Base-by-base conservation (phyloP, 306 rosid genomes). In the Geum urbanum region DNA sequence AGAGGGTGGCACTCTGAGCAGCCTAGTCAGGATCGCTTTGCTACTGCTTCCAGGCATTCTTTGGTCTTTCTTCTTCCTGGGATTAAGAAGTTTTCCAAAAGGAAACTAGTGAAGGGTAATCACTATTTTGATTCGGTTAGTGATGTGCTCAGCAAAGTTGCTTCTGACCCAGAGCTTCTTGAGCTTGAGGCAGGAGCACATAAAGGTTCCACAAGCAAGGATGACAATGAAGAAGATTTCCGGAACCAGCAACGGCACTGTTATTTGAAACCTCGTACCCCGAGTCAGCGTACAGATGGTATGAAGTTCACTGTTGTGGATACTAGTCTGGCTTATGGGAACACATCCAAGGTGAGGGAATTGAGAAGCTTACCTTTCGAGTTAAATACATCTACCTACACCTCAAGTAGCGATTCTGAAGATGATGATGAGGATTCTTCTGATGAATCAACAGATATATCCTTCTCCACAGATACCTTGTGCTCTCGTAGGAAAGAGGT, bases 1-100 rank as follows among this genome's bases (percentile, higher is more conserved):
- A 86, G 91, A 84, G 98, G 98, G 22, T 94, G 98, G 98, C 97
- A 88, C 67, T 94, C 97, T 40, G 98, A 90, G 88, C 95, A 94
- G 82, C 96, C 96, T 52, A 76, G 80, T 57, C 63, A 66, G 81
- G 66, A 77, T 69, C 77, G 79, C 44, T 89, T 66, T 73, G 81
- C 85, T 52, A 41, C 63, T 63, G 72, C 87, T 73, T 79, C 85
- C 62, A 90, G 78, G 80, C 72, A 81, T 64, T 52, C 94, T 72
- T 70, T 90, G 82, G 97, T 94, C 52, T 94, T 88, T 81, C 88
- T 94, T 72, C 73, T 85, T 74, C 97, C 98, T 32, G 96, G 96
- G 55, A 82, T 94, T 63, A 88, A 87, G 81, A 90, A 84, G 76
- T 90, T 84, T 69, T 86, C 92, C 0, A 84, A 90, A 70, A 72